Conservation (phyloP, 164 flowering plant genomes). For the Brasenia schreberi region DNA sequence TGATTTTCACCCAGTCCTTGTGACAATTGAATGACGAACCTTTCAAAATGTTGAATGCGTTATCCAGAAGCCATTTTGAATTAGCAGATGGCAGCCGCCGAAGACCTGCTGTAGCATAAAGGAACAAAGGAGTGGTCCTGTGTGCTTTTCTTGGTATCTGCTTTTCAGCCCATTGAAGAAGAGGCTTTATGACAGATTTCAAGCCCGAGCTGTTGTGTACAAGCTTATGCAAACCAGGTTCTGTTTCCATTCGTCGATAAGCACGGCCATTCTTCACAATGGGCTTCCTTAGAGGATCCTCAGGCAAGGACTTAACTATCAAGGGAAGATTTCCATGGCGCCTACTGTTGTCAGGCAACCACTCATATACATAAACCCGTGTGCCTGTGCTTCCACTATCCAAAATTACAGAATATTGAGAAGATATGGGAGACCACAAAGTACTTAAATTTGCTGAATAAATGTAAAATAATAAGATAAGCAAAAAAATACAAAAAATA, state of each 20-base stretch:
- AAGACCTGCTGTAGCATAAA: conserved; percentile 95
- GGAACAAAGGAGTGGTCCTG: conserved; percentile 61
- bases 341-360: conserved; percentile 26
- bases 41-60: conserved; percentile 66
- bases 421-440: conserved; percentile 30
- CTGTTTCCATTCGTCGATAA: conserved; percentile 92
- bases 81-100: conserved; percentile 65
- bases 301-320: conserved; percentile 41
- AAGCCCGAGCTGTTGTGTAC: conserved; percentile 69
- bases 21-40: conserved; percentile 56
- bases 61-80: conserved; percentile 77
- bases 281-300: conserved; percentile 28
- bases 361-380: conserved; percentile 72
- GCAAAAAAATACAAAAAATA: conserved; percentile 34
- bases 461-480: conserved; percentile 25
- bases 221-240: conserved; percentile 88
- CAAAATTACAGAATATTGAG: conserved; percentile 70
- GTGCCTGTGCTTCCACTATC: conserved; percentile 98
- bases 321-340: conserved; percentile 44
- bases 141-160: conserved; percentile 84
- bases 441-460: conserved; percentile 24
- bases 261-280: conserved; percentile 60
- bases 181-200: conserved; percentile 64
- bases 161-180: conserved; percentile 81
- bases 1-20: conserved; percentile 71